These are phyloP conservation scores for Tagetes patula DNA, from an alignment of 129 eudicot genomes.

Conservation along the genomic window DNA sequence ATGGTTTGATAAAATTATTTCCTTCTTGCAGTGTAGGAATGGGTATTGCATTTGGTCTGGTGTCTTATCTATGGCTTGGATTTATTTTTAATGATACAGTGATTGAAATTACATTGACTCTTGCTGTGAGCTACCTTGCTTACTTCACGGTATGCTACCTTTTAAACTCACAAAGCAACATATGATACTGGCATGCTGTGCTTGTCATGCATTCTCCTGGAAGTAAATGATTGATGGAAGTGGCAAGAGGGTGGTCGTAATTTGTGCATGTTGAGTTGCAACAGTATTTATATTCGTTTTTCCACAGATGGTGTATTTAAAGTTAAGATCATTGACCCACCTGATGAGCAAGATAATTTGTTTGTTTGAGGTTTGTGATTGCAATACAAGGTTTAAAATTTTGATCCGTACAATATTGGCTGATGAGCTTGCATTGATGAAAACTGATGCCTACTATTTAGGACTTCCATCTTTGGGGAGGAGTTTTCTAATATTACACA, in stretches of 20 bases:
- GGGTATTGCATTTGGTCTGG: conserved; percentile 89
- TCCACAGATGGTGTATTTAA: neutral
- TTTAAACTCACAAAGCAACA: conserved; percentile 20
- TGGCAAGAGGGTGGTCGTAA: neutral
- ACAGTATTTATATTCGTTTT: neutral
- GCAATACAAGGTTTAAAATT: neutral
- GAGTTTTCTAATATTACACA: neutral
- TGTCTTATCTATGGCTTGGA: conserved; percentile 91
- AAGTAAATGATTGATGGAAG: neutral
- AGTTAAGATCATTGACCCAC: neutral
- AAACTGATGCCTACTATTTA: neutral
- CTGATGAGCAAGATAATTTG: neutral
- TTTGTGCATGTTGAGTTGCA: neutral
- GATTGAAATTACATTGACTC: conserved; percentile 84
- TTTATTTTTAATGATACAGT: conserved; percentile 88
- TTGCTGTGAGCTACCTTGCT: conserved; percentile 95
- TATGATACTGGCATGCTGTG: conserved; percentile 8
- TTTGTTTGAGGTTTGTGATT: neutral
- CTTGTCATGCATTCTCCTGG: conserved; percentile 2
- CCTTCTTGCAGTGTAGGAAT: conserved; percentile 66
- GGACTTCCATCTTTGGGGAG: neutral
- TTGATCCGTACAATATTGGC: neutral
- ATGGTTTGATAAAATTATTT: conserved; percentile 25
- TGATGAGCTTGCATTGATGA: neutral
- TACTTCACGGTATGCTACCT: conserved; percentile 66